phyloP scores from a whole-genome alignment of 495 filamentous ascomycete species.

The Penicillium simplicissimum region DNA sequence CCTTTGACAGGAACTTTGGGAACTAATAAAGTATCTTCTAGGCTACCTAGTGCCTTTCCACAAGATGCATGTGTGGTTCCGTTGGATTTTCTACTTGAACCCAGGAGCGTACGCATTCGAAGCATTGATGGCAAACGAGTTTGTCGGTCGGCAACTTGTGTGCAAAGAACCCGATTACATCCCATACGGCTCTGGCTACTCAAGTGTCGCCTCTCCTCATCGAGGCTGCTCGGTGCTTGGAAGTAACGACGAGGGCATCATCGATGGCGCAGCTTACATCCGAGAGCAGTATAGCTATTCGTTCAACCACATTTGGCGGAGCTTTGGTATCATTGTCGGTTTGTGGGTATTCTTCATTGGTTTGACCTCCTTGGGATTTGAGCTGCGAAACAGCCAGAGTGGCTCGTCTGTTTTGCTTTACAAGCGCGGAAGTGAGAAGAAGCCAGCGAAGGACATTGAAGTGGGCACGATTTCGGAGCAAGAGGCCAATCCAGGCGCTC shows the following conservation, averaged over 20 bases:
- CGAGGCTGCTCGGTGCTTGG: slow-evolving; percentile 74
- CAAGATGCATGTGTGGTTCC: slow-evolving; percentile 78
- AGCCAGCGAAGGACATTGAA: slow-evolving; percentile 30
- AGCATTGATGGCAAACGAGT: slow-evolving; percentile 89
- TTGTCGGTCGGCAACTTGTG: slow-evolving; percentile 72
- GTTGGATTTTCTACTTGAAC: slow-evolving; percentile 89
- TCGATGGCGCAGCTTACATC: slow-evolving; percentile 66
- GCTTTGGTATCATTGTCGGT: slow-evolving; percentile 75
- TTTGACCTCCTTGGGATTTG: slow-evolving; percentile 64
- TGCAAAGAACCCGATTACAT: slow-evolving; percentile 68
- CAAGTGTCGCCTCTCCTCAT: slow-evolving; percentile 58
- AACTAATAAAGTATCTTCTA: slow-evolving; percentile 42
- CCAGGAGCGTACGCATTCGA: slow-evolving; percentile 88
- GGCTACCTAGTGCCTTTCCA: slow-evolving; percentile 81
- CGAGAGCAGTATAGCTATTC: slow-evolving; percentile 63
- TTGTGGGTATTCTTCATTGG: slow-evolving; percentile 73
- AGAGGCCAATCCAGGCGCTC: slow-evolving; percentile 19
- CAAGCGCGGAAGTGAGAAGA: slow-evolving; percentile 53
- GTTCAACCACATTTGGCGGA: slow-evolving; percentile 67
- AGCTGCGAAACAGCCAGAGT: slow-evolving; percentile 60
- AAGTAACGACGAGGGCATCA: slow-evolving; percentile 54
- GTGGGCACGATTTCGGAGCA: slow-evolving; percentile 7
- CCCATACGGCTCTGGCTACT: slow-evolving; percentile 60
- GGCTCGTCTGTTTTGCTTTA: slow-evolving; percentile 64
- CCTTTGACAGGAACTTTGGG: too few species aligned